Base-by-base conservation (phyloP, 306 rosid genomes). In the Prosopis cineraria region DNA sequence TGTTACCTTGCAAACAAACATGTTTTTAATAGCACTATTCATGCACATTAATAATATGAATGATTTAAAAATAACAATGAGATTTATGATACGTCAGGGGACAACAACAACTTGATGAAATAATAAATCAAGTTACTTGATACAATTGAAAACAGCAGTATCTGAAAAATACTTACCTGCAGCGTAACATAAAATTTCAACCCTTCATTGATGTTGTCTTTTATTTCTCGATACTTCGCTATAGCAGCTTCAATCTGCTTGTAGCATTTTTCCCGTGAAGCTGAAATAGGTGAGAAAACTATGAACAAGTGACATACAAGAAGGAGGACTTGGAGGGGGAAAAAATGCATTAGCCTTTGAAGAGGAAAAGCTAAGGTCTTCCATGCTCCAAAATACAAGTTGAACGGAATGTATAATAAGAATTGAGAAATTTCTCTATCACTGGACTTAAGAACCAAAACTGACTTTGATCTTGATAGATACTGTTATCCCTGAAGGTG, bases 161-260 rank as follows among this genome's bases (percentile, higher is more conserved):
- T 19, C 19, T 44, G 40, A 70, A 24, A 20, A 50, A 36, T 64
- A 78, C 79, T 74, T 82, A 88, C 99, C 93, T 95, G 98, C 74
- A 95, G 89, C 68, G 98, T 88, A 39, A 95, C 90, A 68, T 95
- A 95, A 84, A 95, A 95, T 76, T 95, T 93, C 64, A 95, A 87
- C 40, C 99, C 99, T 83, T 95, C 98, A 47, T 91, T 95, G 81
- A 93, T 85, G 85, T 93, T 92, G 73, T 95, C 99, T 88, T 95
- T 95, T 53, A 95, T 89, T 78, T 95, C 99, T 34, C 89, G 90
- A 79, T 79, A 95, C 82, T 92, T 95, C 6, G 96, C 94, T 72
- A 95, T 85, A 64, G 97, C 92, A 83, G 96, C 96, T 86, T 95
- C 97, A 87, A 95, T 91, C 85, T 95, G 99, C 90, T 93, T 92